Percentiles rank a stretch among this genome's conserved stretches.
Conservation (phyloP, 169 alveolate species). For the Blepharisma undulans region DNA sequence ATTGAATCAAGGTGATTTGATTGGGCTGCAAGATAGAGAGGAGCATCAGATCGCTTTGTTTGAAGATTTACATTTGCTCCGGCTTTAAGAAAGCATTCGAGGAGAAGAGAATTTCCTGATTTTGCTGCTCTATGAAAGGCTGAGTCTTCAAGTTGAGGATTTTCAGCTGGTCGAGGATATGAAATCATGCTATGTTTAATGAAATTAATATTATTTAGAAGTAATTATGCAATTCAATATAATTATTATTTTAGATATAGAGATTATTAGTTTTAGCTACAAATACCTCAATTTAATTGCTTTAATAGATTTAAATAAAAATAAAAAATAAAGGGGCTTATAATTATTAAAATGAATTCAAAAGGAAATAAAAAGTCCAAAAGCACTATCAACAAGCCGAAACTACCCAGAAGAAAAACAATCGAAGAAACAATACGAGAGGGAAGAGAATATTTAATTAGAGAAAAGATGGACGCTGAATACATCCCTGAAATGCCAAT, state of each 20-base stretch:
- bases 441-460: neutral
- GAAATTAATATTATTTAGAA: neutral
- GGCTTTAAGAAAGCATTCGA: constrained; percentile 29
- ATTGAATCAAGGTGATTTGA: neutral
- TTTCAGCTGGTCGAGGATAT: neutral
- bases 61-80: neutral
- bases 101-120: neutral
- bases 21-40: neutral
- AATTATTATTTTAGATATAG: neutral
- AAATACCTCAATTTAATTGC: too few relatives aligned
- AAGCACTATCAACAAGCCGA: neutral
- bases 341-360: too few relatives aligned
- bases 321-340: too few relatives aligned
- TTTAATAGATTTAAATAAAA: too few relatives aligned
- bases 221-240: too few relatives aligned
- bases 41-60: neutral
- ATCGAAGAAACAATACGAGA: neutral
- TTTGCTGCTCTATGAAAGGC: neutral
- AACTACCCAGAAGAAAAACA: neutral
- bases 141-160: neutral
- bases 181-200: neutral
- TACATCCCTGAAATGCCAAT: neutral
- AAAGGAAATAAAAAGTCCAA: neutral
- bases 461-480: neutral
- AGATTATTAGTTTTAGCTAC: neutral